Evolutionary conservation across 2,329 filamentous ascomycete species (phyloP), one percentile per base, ranked within the genome.

Genomic region (Exophiala dermatitidis): DNA sequence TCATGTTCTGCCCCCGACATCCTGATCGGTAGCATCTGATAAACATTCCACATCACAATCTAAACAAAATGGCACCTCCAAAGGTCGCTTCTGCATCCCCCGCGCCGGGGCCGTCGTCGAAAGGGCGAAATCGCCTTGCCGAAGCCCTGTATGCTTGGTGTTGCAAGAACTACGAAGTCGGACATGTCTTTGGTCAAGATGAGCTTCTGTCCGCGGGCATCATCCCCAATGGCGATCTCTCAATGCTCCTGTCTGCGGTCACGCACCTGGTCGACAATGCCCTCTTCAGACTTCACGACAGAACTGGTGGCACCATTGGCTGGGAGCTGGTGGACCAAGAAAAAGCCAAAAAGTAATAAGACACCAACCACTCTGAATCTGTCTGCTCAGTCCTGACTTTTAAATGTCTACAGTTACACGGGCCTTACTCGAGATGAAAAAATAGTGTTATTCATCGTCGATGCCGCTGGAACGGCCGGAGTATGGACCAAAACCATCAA

Each of bases 401-500:
- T 10, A 19, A 19, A 33, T 51, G 44, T 58, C 29, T 56, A 50
- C 53, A 66, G 64, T 53, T 65, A 65, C 50, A 52, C 71, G 52
- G 71, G 71, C 51, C 71, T 83, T 52, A 77, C 69, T 54, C 68
- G 81, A 56, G 82, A 91, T 65, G 91, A 97, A 44, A 43, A 50
- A 71, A 79, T 95, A 66, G 86, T 97, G 29, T 97, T 94, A 77
- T 82, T 84, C 60, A 81, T 88, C 63, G 91, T 98, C 66, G 91
- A 97, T 71, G 85, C 88, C 62, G 84, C 87, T 31, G 88, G 86
- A 59, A 80, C 82, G 60, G 86, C 89, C 64, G 93, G 91, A 56
- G 88, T 95, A 65, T 98, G 93, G 93, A 85, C 86, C 57, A 88
- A 89, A 67, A 86, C 83, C 9, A 84, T 98, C 63, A 88, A 90